Conservation (phyloP, 1,139 yeast genomes). For the Taphrina betulina region DNA sequence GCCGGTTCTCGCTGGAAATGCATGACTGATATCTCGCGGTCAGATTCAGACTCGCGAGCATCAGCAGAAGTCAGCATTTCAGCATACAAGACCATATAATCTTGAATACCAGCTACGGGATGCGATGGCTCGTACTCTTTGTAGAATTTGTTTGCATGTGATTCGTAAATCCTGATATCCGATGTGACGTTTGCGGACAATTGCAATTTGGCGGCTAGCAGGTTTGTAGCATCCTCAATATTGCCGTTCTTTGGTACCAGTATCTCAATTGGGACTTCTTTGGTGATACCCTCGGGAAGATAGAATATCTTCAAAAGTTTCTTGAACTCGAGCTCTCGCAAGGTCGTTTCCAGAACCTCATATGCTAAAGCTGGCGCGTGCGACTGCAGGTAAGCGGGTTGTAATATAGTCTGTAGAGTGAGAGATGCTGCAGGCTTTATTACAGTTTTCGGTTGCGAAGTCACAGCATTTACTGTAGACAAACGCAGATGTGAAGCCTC, state of each 20-base stretch:
- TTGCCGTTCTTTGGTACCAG: conserved; percentile 64
- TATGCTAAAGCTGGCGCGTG: conserved; percentile 49
- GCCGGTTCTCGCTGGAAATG: conserved; percentile 75
- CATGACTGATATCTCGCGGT: conserved; percentile 53
- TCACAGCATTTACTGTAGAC: conserved; percentile 47
- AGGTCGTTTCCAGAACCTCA: conserved; percentile 71
- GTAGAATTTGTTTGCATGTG: conserved; percentile 42
- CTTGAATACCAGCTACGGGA: conserved; percentile 41
- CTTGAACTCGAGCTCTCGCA: conserved; percentile 76
- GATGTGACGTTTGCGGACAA: conserved; percentile 53
- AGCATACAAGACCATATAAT: conserved; percentile 42
- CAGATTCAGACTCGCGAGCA: conserved; percentile 40
- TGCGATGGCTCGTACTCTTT: conserved; percentile 38
- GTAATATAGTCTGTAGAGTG: conserved; percentile 50
- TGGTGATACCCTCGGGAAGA: conserved; percentile 44
- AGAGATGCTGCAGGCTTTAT: conserved; percentile 41
- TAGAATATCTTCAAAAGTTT: conserved; percentile 53
- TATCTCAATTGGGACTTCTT: conserved; percentile 65
- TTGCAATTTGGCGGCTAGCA: conserved; percentile 57
- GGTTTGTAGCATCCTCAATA: conserved; percentile 57
- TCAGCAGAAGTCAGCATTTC: conserved; percentile 45
- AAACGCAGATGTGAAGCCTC: conserved; percentile 67
- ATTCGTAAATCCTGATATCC: conserved; percentile 61
- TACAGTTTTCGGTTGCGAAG: conserved; percentile 45
- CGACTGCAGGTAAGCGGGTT: conserved; percentile 48